These are phyloP conservation scores for Echeveria elegans DNA, from an alignment of 164 flowering plant species.

Conservation along the genomic window DNA sequence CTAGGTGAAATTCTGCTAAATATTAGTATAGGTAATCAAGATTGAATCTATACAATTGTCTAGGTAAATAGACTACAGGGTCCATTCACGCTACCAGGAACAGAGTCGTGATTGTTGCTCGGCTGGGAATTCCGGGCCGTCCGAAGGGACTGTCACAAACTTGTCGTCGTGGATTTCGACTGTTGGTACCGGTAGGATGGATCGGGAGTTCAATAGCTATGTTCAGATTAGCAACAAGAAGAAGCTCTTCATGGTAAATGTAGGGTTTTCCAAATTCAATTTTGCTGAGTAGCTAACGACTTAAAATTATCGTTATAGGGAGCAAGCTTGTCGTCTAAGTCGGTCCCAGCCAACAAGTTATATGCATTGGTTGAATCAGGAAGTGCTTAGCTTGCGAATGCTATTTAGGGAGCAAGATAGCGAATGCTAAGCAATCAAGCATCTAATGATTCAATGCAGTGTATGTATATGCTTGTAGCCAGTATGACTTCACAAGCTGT, in stretches of 20 bases:
- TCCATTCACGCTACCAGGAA: conserved; percentile 55
- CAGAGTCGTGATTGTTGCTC: conserved; percentile 49
- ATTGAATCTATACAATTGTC: too few species aligned
- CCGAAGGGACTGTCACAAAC: conserved; percentile 28
- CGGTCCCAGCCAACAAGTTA: conserved; percentile 24
- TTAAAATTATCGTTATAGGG: conserved; percentile 30
- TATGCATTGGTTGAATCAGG: conserved; percentile 30
- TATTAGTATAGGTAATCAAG: too few species aligned
- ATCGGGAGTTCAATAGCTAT: conserved; percentile 32
- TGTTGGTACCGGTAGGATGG: conserved; percentile 61
- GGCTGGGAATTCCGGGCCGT: conserved; percentile 58
- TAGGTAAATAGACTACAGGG: too few species aligned
- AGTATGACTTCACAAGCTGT: too few species aligned
- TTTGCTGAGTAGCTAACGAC: not conserved
- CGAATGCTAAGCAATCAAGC: too few species aligned
- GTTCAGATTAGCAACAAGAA: conserved; percentile 36
- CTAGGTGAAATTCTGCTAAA: too few species aligned
- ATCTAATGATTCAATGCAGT: too few species aligned
- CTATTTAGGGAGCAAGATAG: too few species aligned
- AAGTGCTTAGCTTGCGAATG: conserved; percentile 27
- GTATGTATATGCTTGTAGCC: too few species aligned
- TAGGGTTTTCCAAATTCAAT: not conserved
- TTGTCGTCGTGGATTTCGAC: conserved; percentile 61
- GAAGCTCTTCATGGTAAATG: conserved; percentile 16
- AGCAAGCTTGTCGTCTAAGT: conserved; percentile 30